Evolutionary conservation across 2,329 filamentous ascomycete species (phyloP).

Genomic region (Didymella pinodella): DNA sequence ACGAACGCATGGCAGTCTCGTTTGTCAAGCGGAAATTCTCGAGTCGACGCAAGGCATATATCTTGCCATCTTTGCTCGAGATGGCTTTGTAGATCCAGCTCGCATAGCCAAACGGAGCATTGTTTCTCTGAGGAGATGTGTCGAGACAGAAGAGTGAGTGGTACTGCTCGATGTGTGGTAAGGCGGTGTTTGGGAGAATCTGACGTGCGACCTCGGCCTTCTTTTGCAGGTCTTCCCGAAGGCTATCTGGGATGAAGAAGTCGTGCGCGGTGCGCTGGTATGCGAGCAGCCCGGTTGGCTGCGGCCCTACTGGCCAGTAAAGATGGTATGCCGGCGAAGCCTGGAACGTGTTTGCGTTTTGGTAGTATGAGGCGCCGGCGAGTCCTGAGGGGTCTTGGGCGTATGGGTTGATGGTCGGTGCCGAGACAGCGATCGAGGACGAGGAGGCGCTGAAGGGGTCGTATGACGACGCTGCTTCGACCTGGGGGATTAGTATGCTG

Average conservation of each 20-base stretch:
- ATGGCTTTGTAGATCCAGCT: slow-evolving; percentile 97
- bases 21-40: slow-evolving; percentile 90
- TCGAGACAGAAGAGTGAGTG: slow-evolving; percentile 92
- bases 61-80: slow-evolving; percentile 84
- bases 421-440: slow-evolving; percentile 44
- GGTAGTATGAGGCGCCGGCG: slow-evolving; percentile 71
- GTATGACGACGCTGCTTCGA: slow-evolving; percentile 50
- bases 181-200: slow-evolving; percentile 78
- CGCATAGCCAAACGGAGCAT: slow-evolving; percentile 81
- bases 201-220: slow-evolving; percentile 87
- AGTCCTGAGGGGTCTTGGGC: slow-evolving; percentile 73
- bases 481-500: slow-evolving; percentile 27
- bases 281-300: slow-evolving; percentile 78
- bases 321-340: slow-evolving; percentile 76
- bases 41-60: slow-evolving; percentile 85
- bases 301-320: slow-evolving; percentile 86
- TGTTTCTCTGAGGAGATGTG: slow-evolving; percentile 78
- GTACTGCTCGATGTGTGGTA: slow-evolving; percentile 84
- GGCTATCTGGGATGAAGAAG: slow-evolving; percentile 86
- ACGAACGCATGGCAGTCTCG: slow-evolving; percentile 84
- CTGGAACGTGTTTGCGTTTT: slow-evolving; percentile 63
- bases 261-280: slow-evolving; percentile 90
- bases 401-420: slow-evolving; percentile 69
- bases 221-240: slow-evolving; percentile 87
- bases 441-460: slow-evolving; percentile 55